These are phyloP conservation scores for Calonectria montana DNA, from an alignment of 2,329 filamentous ascomycete species.

Conservation along the genomic window DNA sequence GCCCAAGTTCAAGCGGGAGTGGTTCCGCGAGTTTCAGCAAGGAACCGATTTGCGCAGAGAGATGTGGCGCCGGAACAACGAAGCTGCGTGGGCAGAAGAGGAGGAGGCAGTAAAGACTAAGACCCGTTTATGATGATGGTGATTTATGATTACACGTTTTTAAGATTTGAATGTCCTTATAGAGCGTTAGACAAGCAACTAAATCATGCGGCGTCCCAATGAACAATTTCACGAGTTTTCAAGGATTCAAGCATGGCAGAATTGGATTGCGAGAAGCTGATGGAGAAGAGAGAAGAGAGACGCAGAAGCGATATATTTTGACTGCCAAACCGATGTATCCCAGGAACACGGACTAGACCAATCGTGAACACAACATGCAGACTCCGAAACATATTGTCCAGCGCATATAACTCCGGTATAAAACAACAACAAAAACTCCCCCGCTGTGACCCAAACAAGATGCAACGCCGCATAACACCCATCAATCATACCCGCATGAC, in stretches of 20 bases:
- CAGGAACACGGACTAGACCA: not conserved
- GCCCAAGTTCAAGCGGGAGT: conserved; percentile 57
- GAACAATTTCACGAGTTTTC: not conserved
- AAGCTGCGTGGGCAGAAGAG: conserved; percentile 22
- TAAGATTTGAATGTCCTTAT: not conserved
- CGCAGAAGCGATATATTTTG: not conserved
- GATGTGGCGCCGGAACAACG: conserved; percentile 68
- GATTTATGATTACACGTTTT: not conserved
- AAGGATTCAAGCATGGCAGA: too few relatives aligned
- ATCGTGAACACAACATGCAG: not conserved
- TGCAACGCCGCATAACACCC: not conserved
- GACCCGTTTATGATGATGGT: not conserved
- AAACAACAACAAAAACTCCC: not conserved
- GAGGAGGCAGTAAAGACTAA: conserved; percentile 11
- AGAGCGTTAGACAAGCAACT: not conserved
- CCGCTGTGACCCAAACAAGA: not conserved
- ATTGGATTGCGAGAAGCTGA: too few relatives aligned
- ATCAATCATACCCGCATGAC: not conserved
- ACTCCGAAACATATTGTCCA: not conserved
- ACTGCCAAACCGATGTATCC: not conserved
- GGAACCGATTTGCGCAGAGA: conserved; percentile 66
- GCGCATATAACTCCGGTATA: not conserved
- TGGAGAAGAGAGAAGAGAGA: too few relatives aligned
- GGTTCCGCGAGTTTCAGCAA: conserved; percentile 62
- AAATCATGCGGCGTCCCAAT: not conserved